Conservation (phyloP, 2,329 filamentous ascomycete species). For the Juglanconis oblonga region DNA sequence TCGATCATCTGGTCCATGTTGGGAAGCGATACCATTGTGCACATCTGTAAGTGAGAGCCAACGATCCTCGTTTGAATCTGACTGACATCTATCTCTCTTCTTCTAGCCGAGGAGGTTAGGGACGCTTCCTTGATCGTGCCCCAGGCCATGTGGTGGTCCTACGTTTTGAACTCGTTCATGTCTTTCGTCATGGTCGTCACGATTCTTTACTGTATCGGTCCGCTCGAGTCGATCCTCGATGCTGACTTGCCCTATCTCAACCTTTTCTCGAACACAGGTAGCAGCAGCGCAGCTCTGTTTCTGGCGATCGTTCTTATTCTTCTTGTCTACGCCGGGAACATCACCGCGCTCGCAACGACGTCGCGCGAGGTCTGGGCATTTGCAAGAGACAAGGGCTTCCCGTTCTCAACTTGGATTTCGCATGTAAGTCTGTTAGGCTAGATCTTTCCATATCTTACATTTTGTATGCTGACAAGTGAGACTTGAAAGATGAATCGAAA, state of each 20-base stretch:
- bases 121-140: constrained; percentile 12
- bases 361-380: constrained; percentile 17
- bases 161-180: constrained; percentile 9
- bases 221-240: constrained; percentile 9
- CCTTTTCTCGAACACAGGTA: constrained; percentile 13
- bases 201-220: constrained; percentile 12
- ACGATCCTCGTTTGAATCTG: neutral
- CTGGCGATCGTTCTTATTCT: constrained; percentile 10
- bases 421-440: neutral
- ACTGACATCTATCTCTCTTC: fast-evolving
- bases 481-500: constrained; percentile 10
- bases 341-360: constrained; percentile 14
- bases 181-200: constrained; percentile 14
- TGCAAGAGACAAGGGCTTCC: constrained; percentile 14
- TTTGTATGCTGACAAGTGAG: neutral
- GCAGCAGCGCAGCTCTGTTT: constrained; percentile 6
- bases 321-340: constrained; percentile 10
- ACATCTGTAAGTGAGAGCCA: constrained; percentile 7
- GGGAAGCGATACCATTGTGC: constrained; percentile 16
- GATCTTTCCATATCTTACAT: fast-evolving
- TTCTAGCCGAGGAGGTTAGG: constrained; percentile 9
- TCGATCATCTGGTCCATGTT: constrained; percentile 17
- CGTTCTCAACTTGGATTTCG: constrained; percentile 12
- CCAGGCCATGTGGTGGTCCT: constrained; percentile 16
- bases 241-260: constrained; percentile 14